Evolutionary conservation across 768 basidiomycete species (phyloP).

Genomic region (Brasilioporus rufonigricans): DNA sequence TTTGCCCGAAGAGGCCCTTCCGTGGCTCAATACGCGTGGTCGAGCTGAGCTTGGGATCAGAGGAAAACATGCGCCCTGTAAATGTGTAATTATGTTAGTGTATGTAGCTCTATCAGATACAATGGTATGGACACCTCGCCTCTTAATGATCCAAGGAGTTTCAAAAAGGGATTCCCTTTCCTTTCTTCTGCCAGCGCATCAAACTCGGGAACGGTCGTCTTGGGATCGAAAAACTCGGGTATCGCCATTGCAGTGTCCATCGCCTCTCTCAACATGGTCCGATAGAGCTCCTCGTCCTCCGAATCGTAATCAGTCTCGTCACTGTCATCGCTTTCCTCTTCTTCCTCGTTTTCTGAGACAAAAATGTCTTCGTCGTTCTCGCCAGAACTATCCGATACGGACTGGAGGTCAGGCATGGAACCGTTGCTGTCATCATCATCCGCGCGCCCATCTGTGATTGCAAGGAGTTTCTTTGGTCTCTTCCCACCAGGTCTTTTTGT

Average conservation of each 20-base stretch:
- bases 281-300: constrained; percentile 66
- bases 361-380: constrained; percentile 36
- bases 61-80: constrained; percentile 63
- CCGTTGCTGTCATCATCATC: constrained; percentile 42
- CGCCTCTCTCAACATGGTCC: constrained; percentile 63
- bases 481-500: constrained; percentile 20
- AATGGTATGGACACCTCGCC: constrained; percentile 38
- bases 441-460: constrained; percentile 44
- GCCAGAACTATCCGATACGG: constrained; percentile 61
- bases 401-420: constrained; percentile 69
- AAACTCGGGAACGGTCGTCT: constrained; percentile 44
- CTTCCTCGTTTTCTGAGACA: constrained; percentile 32
- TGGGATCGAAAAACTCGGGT: constrained; percentile 57
- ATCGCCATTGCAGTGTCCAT: constrained; percentile 64
- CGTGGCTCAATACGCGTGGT: constrained; percentile 34
- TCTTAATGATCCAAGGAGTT: constrained; percentile 69
- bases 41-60: constrained; percentile 44
- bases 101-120: neutral
- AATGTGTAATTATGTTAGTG: constrained; percentile 7
- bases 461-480: constrained; percentile 41
- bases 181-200: constrained; percentile 45
- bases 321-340: constrained; percentile 31
- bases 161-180: constrained; percentile 77
- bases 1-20: constrained; percentile 25
- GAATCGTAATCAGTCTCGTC: constrained; percentile 54